Evolutionary conservation across 805 yeast genomes (phyloP), one percentile per base, ranked within the genome.

Genomic region (Nadsonia fulvescens): DNA sequence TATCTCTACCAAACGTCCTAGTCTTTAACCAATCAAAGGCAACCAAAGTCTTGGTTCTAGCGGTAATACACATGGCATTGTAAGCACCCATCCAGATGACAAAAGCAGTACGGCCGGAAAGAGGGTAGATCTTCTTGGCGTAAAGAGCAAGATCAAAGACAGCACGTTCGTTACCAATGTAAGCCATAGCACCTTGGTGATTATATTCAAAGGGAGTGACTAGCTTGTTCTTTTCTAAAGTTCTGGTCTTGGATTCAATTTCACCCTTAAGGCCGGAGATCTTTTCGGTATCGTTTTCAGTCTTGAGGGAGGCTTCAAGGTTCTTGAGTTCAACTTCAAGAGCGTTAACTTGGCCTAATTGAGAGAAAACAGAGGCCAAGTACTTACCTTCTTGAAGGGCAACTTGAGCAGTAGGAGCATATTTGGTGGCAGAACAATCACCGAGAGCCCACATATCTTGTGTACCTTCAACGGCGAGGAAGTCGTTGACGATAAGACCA

Each of bases 341-440:
- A 9, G 39, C 44, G 23, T 43, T 40, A 16, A 52, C 44, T 27
- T 42, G 36, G 25, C 58, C 59, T 18, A 52, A 35, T 39, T 62
- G 71, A 47, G 66, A 63, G 51, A 83, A 74, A 37, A 70, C 67
- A 17, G 59, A 56, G 30, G 83, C 89, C 38, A 83, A 64, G 54
- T 66, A 83, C 31, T 62, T 59, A 49, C 94, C 95, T 55, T 83
- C 79, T 61, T 83, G 95, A 56, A 81, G 70, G 21, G 96, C 96
- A 30, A 82, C 95, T 62, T 83, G 95, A 14, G 95, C 96, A 35
- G 96, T 83, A 40, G 95, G 95, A 22, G 93, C 89, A 40, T 69
- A 70, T 48, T 78, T 78, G 36, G 89, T 77, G 34, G 66, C 61
- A 19, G 95, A 78, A 58, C 95, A 83, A 58, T 83, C 96, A 49